Evolutionary conservation across 2,329 filamentous ascomycete genomes (phyloP), one percentile per base, ranked within the genome.

Genomic region (Neodidymelliopsis sp.): DNA sequence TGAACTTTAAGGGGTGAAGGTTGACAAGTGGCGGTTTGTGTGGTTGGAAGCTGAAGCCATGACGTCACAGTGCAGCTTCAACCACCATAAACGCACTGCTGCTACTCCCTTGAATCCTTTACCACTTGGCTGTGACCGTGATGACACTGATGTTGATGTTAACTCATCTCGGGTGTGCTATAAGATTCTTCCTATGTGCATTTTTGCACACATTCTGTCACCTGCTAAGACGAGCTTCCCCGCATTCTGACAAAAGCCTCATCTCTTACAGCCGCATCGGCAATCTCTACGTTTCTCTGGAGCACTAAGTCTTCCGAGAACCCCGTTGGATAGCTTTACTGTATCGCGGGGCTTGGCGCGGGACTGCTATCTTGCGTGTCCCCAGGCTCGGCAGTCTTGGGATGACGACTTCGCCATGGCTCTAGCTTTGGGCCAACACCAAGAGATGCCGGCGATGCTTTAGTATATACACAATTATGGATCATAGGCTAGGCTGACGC

Each of bases 341-440:
- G 16, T 9, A 16, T 20, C 23, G 13, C n/a, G n/a, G 23, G 24
- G 35, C 54, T 54, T 53, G 50, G 23, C 24, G 12, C 16, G 18
- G 33, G 42, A 36, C 49, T 36, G 30, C 35, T 33, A 57, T 57
- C 55, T 46, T 33, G 36, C 36, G 48, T 38, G 29, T 38, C 20
- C 16, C 16, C 11, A 36, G 42, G 46, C 55, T 58, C 18, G 49
- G 49, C 44, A 38, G 33, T 24, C 46, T 40, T 54, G 51, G 42
- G 35, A 57, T 60, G 55, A 51, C 55, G 55, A 49, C 37, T 29
- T 27, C 53, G 48, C 44, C 55, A 57, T 60, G 55, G 35, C 49
- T 13, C 18, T 34, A 43, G 42, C 25, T 40, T 9, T 13, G 34
- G 30, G 34, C 45, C 37, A 45, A 31, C 19, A 30, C 13, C 18